A percentile compares a stretch with the other conserved stretches of the same genome.
Conservation (phyloP, 2,329 filamentous ascomycete species). For the Corynespora cassiicola region DNA sequence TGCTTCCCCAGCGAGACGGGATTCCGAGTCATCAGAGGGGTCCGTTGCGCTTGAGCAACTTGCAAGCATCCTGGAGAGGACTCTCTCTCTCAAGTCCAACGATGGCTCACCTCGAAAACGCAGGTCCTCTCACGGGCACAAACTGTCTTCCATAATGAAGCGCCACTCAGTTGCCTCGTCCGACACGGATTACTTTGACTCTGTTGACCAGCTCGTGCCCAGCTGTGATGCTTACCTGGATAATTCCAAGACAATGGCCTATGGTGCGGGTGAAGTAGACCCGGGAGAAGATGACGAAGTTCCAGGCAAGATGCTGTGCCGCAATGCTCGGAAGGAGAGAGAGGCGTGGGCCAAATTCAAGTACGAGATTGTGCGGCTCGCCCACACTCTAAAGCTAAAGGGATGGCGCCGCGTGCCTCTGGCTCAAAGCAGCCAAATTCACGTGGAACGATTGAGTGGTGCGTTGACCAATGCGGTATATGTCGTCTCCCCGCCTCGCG, state of each 20-base stretch:
- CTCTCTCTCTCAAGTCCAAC: constrained; percentile 54
- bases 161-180: constrained; percentile 67
- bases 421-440: constrained; percentile 71
- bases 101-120: constrained; percentile 49
- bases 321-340: constrained; percentile 68
- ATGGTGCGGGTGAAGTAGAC: constrained; percentile 63
- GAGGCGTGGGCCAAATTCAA: constrained; percentile 89
- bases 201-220: constrained; percentile 79
- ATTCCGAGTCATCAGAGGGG: constrained; percentile 71
- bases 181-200: constrained; percentile 84
- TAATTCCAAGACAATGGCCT: constrained; percentile 87
- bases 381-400: constrained; percentile 88
- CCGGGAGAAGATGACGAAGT: constrained; percentile 50
- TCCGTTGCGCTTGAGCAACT: constrained; percentile 79
- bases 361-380: constrained; percentile 85
- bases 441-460: constrained; percentile 81
- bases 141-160: constrained; percentile 43
- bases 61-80: constrained; percentile 78
- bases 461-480: constrained; percentile 97
- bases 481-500: constrained; percentile 81
- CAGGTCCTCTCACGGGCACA: constrained; percentile 30
- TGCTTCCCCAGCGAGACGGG: constrained; percentile 48
- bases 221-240: constrained; percentile 84
- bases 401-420: constrained; percentile 87
- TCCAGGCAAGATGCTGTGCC: constrained; percentile 48